Evolutionary conservation across 768 basidiomycete species (phyloP), one percentile per base, ranked within the genome.

Genomic region (Trametes gibbosa): DNA sequence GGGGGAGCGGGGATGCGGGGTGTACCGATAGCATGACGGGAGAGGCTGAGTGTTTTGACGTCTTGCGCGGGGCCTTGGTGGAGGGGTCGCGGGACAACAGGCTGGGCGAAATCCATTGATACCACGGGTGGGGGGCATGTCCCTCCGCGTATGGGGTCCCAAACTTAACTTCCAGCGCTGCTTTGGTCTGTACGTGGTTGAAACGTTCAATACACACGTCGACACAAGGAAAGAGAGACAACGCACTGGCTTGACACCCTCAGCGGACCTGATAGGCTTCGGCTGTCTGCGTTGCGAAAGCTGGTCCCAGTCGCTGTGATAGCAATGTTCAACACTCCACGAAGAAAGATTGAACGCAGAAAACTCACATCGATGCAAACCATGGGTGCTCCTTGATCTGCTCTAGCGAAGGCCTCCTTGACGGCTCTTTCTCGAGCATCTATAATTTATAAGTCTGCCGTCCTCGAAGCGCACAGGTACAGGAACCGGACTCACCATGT

Each of bases 341-440:
- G 12, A 27, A 37, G 9, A 47, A 37, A 7, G 14, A 27, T 2
- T 16, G 17, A 13, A 12, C 2, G 25, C 1, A 10, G n/a, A 2
- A 40, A 10, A 57, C 56, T 25, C 21, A 57, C 56, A 57, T 50
- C 13, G 37, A 21, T 16, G 48, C 40, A 23, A 57, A 57, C 56
- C 56, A 57, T 7, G 56, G 39, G 41, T 57, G 56, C 8, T 12
- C 23, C 40, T 57, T 57, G 48, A 57, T 48, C 47, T 50, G 17
- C 9, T 25, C 27, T 9, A 50, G 21, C n/a, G 56, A 40, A 4
- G 56, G 19, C 37, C 56, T 16, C 21, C 25, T 37, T 9, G 48
- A 19, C 24, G 35, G 37, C 12, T 57, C 56, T 40, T 47, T 58
- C 17, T 58, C 50, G 32, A 58, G 50, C 50, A 58, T 58, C 57